Percentiles rank a stretch among this genome's conserved stretches.
Evolutionary conservation across 805 yeast species (phyloP).

Genomic region (Candida manassasensis): DNA sequence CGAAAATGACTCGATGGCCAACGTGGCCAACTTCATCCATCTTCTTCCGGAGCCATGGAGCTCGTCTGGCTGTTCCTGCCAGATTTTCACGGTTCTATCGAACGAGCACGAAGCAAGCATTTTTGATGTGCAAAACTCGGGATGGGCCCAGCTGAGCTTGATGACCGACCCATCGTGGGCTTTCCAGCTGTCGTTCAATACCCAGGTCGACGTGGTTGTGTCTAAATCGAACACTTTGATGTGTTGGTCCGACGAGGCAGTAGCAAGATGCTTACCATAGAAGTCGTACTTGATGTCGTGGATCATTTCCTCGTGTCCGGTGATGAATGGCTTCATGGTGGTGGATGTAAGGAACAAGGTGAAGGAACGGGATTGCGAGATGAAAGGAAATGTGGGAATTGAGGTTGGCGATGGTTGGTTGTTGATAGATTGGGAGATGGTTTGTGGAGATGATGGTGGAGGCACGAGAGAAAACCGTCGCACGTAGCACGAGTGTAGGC

Average conservation of each 20-base stretch:
- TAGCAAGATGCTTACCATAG: constrained; percentile 88
- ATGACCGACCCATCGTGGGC: constrained; percentile 91
- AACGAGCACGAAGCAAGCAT: constrained; percentile 83
- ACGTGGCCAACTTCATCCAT: constrained; percentile 71
- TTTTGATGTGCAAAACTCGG: constrained; percentile 74
- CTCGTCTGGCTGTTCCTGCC: constrained; percentile 87
- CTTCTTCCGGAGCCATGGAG: constrained; percentile 73
- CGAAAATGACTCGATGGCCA: constrained; percentile 77
- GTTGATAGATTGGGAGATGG: too few species aligned
- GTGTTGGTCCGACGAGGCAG: constrained; percentile 93
- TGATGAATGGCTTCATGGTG: constrained; percentile 61
- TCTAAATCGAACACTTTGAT: constrained; percentile 82
- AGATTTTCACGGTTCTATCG: constrained; percentile 82
- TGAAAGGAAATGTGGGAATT: too few species aligned
- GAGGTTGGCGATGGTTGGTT: not conserved
- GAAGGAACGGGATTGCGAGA: not conserved
- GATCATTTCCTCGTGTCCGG: constrained; percentile 90
- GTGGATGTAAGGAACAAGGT: not conserved
- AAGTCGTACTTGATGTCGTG: constrained; percentile 90
- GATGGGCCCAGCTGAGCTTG: constrained; percentile 87
- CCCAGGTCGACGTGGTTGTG: constrained; percentile 68
- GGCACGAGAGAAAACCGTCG: too few species aligned
- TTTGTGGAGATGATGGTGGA: too few species aligned
- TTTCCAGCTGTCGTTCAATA: constrained; percentile 82
- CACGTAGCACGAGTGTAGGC: too few species aligned